A percentile compares a stretch with the other conserved stretches of the same genome.
phyloP scores from a whole-genome alignment of 345 rosid genomes.

The Brassica incana region DNA sequence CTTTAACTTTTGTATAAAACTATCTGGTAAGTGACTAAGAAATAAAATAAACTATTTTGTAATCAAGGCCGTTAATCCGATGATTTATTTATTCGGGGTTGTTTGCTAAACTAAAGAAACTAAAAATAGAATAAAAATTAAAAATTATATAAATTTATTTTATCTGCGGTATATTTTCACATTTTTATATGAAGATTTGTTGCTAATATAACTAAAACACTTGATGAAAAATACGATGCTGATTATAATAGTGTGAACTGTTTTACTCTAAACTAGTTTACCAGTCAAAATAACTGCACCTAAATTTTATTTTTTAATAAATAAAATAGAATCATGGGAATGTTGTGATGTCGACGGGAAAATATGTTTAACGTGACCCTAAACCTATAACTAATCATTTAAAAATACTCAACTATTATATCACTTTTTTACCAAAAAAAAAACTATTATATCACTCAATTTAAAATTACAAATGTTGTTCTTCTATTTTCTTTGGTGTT shows the following conservation, averaged over 20 bases:
- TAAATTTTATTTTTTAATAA: not conserved
- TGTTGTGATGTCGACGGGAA: conserved; percentile 46
- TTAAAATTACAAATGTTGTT: not conserved
- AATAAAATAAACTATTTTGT: not conserved
- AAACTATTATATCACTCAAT: not conserved
- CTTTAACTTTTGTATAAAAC: not conserved
- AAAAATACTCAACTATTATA: not conserved
- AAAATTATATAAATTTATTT: too few relatives aligned
- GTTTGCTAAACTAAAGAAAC: not conserved
- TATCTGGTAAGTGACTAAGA: not conserved
- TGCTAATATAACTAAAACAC: not conserved
- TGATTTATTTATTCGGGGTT: not conserved
- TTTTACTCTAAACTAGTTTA: not conserved
- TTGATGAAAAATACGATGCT: too few relatives aligned
- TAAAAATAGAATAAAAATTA: too few relatives aligned
- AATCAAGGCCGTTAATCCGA: conserved; percentile 8
- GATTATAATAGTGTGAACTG: not conserved
- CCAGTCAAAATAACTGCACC: not conserved
- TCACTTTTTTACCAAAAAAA: too few relatives aligned
- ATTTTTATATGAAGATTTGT: not conserved
- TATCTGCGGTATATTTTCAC: not conserved
- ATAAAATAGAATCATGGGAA: conserved; percentile 33
- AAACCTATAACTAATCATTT: not conserved
- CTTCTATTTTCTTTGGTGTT: not conserved
- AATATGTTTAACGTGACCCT: conserved; percentile 53